These are phyloP conservation scores for Dinochytrium kinnereticum DNA, from an alignment of 371 early-diverging fungal genomes.

Conservation along the genomic window DNA sequence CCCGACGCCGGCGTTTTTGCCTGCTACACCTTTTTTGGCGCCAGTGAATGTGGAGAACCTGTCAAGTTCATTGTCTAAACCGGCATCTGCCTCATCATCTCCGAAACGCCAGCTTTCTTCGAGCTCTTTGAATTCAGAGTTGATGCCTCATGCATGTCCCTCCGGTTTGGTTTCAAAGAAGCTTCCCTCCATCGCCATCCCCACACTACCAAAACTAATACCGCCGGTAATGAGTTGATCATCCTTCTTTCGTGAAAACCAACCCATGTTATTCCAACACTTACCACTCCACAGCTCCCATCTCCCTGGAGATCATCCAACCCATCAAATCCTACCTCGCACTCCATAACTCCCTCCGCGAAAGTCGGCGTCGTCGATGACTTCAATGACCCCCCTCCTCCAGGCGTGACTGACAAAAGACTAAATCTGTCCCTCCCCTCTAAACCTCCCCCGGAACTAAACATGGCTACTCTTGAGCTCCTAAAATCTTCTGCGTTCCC, in stretches of 20 bases:
- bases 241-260: too few relatives aligned
- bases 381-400: too few relatives aligned
- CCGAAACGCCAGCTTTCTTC: too few relatives aligned
- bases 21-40: not conserved
- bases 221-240: not conserved
- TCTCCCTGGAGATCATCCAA: not conserved
- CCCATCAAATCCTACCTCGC: too few relatives aligned
- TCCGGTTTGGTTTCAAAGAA: too few relatives aligned
- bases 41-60: not conserved
- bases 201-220: not conserved
- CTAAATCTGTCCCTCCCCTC: not conserved
- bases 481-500: not conserved
- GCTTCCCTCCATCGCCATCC: not conserved
- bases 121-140: too few relatives aligned
- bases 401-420: too few relatives aligned
- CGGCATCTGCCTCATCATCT: not conserved
- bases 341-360: too few relatives aligned
- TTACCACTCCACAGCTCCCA: not conserved
- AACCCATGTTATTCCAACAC: too few relatives aligned
- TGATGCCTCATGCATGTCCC: too few relatives aligned
- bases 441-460: conserved; percentile 3
- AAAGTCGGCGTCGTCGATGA: too few relatives aligned
- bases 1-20: not conserved
- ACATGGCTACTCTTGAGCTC: not conserved
- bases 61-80: not conserved